Base-by-base conservation (phyloP, 2,329 filamentous ascomycete genomes). In the Colletotrichum orchidophilum region DNA sequence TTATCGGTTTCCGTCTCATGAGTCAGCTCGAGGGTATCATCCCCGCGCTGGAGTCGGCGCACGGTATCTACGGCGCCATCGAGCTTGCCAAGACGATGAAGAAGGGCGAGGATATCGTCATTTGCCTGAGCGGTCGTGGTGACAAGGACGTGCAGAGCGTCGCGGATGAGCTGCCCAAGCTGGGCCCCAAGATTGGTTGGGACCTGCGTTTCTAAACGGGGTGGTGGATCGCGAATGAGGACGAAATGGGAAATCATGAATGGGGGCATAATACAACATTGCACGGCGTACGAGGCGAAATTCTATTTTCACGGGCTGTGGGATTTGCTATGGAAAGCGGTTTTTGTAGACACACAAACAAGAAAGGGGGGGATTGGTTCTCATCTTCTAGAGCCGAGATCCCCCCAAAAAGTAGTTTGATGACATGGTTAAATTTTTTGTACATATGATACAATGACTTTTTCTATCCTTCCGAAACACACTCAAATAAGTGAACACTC, bases 131-230 rank as follows among this genome's bases (percentile, higher is more conserved):
- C 79, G 96, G 96, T 9, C 88, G 96, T 76, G 96, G 96, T 73
- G 96, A 99, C 83, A 99, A 99, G 90, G 96, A 99, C 79, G 96
- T 99, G 70, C 95, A 99, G 89, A 97, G 94, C 78, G 96, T 99
- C 62, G 96, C 96, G 0, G 96, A 99, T 79, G 94, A 97, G 83
- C 84, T 99, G 79, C 96, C 96, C 21, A 93, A 88, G 75, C 82
- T 99, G 73, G 96, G 96, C 0, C 96, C 96, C 8, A 87, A 93
- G 86, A 98, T 99, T 82, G 94, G 88, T 69, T 92, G 90, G 90
- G 90, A 92, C 75, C 79, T 92, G 76, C 85, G 90, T 39, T 92
- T 92, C 76, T 90, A 86, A 78, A 46, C 39, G 7, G 18, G 18
- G 18, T n/a, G n/a, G 73, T 26, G 15, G 27, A 46, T 21, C 64